Conservation (phyloP, 2,329 filamentous ascomycete species). For the Hypoxylon sp. region DNA sequence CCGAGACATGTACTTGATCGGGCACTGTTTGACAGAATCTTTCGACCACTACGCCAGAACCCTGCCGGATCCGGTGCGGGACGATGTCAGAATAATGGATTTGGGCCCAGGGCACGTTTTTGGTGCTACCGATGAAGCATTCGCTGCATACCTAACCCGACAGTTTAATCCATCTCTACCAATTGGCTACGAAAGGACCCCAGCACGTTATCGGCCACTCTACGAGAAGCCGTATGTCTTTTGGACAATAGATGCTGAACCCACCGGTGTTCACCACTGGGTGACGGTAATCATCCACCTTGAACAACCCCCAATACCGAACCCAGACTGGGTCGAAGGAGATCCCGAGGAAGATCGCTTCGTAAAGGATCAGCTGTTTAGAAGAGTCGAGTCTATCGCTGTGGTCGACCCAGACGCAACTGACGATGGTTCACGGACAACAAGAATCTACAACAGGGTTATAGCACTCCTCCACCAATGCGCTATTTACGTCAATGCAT, state of each 20-base stretch:
- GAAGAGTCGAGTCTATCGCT: constrained; percentile 17
- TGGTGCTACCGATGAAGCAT: background rate
- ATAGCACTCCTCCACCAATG: background rate
- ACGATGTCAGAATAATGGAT: background rate
- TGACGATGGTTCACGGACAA: background rate
- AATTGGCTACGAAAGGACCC: background rate
- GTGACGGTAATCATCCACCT: constrained; percentile 38
- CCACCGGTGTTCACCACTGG: constrained; percentile 15
- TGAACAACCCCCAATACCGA: background rate
- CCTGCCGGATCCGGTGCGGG: background rate
- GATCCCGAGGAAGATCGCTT: background rate
- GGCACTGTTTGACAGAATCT: background rate
- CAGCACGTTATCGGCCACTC: background rate
- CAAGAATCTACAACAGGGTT: background rate
- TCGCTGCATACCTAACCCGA: background rate
- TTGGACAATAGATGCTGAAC: constrained; percentile 39
- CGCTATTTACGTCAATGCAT: background rate
- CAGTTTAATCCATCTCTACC: background rate
- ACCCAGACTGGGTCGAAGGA: background rate
- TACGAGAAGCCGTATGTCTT: constrained; percentile 36
- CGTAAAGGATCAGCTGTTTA: background rate
- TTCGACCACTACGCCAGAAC: background rate
- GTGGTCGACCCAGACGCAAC: constrained; percentile 36
- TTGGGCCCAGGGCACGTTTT: background rate
- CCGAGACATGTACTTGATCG: background rate